Evolutionary conservation across 2,329 filamentous ascomycete genomes (phyloP), one percentile per base, ranked within the genome.

Genomic region (Phaeophleospora eucalypticola): DNA sequence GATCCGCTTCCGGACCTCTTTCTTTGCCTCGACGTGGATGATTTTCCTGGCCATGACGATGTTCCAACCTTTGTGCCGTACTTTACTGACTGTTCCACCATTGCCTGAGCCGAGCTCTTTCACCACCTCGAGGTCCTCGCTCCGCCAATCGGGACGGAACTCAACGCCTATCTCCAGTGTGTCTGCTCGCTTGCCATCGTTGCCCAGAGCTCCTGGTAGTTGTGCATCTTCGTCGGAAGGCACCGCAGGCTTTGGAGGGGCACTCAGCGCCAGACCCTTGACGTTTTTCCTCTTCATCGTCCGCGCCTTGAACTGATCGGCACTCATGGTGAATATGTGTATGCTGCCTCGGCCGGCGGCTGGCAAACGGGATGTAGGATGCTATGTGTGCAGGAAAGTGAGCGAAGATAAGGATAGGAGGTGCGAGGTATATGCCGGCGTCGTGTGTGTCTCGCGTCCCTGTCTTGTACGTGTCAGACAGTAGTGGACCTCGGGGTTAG

Each of bases 251-350:
- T 89, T 88, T 35, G 88, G 84, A 18, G 86, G 83, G 41, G 87
- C 83, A 62, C 82, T 90, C 65, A 98, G 77, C 58, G 89, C 90
- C 41, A 98, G 84, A 32, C 90, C 91, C 75, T 97, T 97, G 70
- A 95, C 86, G 68, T 98, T 98, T 81, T 97, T 96, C 78, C 91
- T 86, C 83, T 96, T 97, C 84, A 98, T 86, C 52, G 93, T 94
- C 66, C 80, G 76, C 47, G 78, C 74, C 67, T 82, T 78, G 70
- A 84, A 82, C 45, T 72, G 70, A 64, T 83, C 52, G 43, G 49
- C 74, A 77, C 82, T 82, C 64, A 66, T 67, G 52, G 18, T 59
- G 54, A 49, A 43, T 29, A 36, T 39, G 35, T 4, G 24, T 38
- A 41, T 39, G n/a, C 43, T 43, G 52, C 49, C 52, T 48, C 32